These are phyloP conservation scores for Exophiala phaeomuriformis DNA, from an alignment of 2,329 filamentous ascomycete genomes.

Conservation along the genomic window DNA sequence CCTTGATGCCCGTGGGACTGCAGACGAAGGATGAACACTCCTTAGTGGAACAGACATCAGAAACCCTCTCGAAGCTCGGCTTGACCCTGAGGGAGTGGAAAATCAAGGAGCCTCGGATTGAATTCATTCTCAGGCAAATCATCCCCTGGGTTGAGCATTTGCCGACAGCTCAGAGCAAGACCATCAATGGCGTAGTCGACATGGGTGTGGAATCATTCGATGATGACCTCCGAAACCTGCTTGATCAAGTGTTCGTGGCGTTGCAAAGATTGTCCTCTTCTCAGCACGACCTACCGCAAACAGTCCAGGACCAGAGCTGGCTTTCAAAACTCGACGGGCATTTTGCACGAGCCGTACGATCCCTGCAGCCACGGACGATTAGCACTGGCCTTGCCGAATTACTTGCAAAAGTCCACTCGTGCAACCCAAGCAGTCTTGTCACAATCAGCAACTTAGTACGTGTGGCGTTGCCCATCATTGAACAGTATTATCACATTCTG, in stretches of 20 bases:
- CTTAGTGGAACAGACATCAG: not conserved
- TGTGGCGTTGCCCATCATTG: constrained; percentile 61
- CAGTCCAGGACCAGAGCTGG: constrained; percentile 58
- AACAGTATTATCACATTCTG: constrained; percentile 62
- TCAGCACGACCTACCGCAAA: constrained; percentile 48
- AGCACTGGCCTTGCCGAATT: constrained; percentile 39
- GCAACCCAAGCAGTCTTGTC: constrained; percentile 40
- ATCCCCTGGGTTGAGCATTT: constrained; percentile 53
- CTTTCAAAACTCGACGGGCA: constrained; percentile 51
- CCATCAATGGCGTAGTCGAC: constrained; percentile 15
- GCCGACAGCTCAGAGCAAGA: constrained; percentile 12
- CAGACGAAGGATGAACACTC: not conserved
- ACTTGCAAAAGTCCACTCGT: constrained; percentile 40
- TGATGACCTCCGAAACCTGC: constrained; percentile 53
- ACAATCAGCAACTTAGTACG: constrained; percentile 48
- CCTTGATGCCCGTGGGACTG: constrained; percentile 48
- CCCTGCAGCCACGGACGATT: constrained; percentile 55
- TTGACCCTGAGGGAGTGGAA: constrained; percentile 40
- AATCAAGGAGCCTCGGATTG: constrained; percentile 50
- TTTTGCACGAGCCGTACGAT: constrained; percentile 48
- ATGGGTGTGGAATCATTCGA: constrained; percentile 45
- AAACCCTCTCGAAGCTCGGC: constrained; percentile 17
- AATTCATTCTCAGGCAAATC: constrained; percentile 61
- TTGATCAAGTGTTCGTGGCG: constrained; percentile 70
- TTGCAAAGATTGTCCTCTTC: constrained; percentile 63